These are phyloP conservation scores for Lentinula novae-zelandiae DNA, from an alignment of 1,284 basidiomycete genomes.

Conservation along the genomic window DNA sequence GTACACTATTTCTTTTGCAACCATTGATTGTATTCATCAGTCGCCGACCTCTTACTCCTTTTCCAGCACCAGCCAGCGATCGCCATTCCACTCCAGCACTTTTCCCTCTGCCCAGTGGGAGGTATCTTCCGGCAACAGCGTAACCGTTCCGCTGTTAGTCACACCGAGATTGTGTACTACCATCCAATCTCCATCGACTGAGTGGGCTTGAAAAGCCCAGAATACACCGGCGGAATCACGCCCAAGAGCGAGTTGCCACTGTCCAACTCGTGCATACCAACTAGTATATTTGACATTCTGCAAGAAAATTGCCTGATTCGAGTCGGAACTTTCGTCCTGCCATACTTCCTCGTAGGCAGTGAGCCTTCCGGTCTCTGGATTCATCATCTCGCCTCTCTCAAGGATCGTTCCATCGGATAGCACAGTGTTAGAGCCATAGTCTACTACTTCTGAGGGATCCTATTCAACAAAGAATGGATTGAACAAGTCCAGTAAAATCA, in stretches of 20 bases:
- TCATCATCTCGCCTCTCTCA: constrained; percentile 32
- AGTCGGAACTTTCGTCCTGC: constrained; percentile 21
- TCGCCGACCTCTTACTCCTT: not conserved
- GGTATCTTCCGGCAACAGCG: not conserved
- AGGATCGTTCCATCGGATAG: constrained; percentile 26
- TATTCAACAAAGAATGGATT: not conserved
- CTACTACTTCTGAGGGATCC: constrained; percentile 19
- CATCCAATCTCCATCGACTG: not conserved
- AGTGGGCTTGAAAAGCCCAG: constrained; percentile 11
- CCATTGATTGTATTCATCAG: not conserved
- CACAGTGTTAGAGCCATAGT: constrained; percentile 25
- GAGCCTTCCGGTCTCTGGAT: constrained; percentile 26
- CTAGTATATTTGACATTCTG: not conserved
- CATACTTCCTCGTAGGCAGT: constrained; percentile 30
- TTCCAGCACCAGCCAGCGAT: constrained; percentile 8
- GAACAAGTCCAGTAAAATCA: not conserved
- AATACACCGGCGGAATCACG: not conserved
- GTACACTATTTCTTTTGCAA: not conserved
- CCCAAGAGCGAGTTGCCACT: constrained; percentile 12
- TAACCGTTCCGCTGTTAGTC: not conserved
- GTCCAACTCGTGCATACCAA: constrained; percentile 10
- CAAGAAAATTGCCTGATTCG: not conserved
- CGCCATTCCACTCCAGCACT: not conserved
- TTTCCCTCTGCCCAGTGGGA: not conserved
- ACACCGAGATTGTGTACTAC: not conserved